phyloP scores from a whole-genome alignment of 2,329 filamentous ascomycete species.

The Biscogniauxia marginata region DNA sequence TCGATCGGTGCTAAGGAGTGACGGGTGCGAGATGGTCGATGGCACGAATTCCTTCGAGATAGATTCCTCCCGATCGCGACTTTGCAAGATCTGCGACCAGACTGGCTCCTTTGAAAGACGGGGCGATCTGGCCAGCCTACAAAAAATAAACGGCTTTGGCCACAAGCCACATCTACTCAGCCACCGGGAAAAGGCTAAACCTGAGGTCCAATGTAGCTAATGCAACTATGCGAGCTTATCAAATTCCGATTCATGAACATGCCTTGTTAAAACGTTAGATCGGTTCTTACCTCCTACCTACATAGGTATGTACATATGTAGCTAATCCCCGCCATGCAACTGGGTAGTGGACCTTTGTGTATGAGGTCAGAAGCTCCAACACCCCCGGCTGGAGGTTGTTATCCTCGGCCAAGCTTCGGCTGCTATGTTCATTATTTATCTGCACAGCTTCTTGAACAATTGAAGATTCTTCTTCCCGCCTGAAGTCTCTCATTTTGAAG shows the following conservation, averaged over 20 bases:
- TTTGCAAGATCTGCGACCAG: neutral
- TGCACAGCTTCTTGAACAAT: neutral
- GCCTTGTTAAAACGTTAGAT: no score
- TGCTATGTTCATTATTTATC: neutral
- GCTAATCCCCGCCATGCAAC: no score
- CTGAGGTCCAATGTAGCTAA: no score
- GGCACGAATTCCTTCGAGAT: neutral
- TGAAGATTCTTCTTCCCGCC: no score
- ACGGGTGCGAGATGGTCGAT: neutral
- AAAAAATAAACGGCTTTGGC: neutral
- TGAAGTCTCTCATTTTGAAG: no score
- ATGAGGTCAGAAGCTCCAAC: neutral
- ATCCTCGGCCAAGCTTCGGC: constrained; percentile 26
- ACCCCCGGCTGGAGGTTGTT: constrained; percentile 1
- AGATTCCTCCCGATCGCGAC: neutral
- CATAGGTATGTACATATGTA: no score
- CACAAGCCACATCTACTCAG: neutral
- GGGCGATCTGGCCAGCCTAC: constrained; percentile 16
- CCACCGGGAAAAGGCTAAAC: neutral
- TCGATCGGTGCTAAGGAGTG: neutral
- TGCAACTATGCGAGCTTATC: no score
- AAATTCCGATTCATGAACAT: neutral
- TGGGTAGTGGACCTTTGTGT: neutral
- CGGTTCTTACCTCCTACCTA: no score
- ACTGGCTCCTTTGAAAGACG: neutral